Evolutionary conservation across 495 filamentous ascomycete species (phyloP), one percentile per base, ranked within the genome.

Genomic region (Hypoxylon fragiforme): DNA sequence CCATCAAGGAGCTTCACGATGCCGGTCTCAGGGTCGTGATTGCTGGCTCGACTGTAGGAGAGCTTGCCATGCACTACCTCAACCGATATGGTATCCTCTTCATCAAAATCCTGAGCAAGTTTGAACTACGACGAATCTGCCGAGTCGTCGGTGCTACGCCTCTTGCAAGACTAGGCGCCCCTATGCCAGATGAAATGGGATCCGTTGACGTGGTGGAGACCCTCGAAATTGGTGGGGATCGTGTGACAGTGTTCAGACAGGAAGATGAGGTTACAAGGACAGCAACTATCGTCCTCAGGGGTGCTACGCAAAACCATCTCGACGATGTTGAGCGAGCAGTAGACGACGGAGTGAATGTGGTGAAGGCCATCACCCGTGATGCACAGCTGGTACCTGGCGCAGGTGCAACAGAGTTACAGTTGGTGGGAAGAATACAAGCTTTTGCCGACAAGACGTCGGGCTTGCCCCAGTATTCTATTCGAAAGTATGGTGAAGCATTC

Each of bases 161-260:
- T 6, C 82, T 99, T 46, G 95, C 95, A 26, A 86, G 95, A 62
- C 81, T 99, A 41, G 95, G 95, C 45, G 95, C 95, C 7, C 95
- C 95, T 20, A 99, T 99, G 95, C 95, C 95, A 18, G 95, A 99
- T 64, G 95, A 99, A 80, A 97, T 97, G 91, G 95, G 95, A 56
- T 86, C 71, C 57, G 80, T 97, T 52, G 95, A 99, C 73, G 73
- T 99, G 20, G 92, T 99, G 14, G 95, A 97, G 81, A 99, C 95
- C 5, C 82, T 92, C 36, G 95, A 99, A 74, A 97, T 99, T 69
- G 95, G 95, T 49, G 95, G 95, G 65, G 95, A 99, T 77, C 88
- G 95, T 28, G 95, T 99, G 32, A 99, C 95, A 7, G 92, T 97
- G 15, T 99, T 99, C 83, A 79, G 95, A 57, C 95, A 99, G 79